Conservation (phyloP, 1,284 basidiomycete genomes). For the Pascua sp. region DNA sequence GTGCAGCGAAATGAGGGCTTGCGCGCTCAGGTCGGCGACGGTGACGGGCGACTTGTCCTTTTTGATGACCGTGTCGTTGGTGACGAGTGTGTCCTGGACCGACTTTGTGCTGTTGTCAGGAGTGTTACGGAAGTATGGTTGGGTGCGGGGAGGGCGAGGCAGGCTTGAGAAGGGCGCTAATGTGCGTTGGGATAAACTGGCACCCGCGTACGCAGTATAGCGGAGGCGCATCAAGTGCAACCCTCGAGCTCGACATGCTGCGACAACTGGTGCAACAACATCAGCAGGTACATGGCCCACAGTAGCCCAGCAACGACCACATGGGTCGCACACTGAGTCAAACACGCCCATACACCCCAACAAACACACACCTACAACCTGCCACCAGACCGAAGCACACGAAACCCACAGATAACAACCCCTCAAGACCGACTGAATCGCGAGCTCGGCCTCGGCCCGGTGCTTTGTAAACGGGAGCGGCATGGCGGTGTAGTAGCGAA, state of each 20-base stretch:
- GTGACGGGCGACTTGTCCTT: conserved; percentile 95
- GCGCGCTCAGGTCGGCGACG: conserved; percentile 85
- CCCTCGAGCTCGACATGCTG: neutral
- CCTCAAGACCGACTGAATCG: conserved; percentile 82
- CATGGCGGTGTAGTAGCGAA: conserved; percentile 5
- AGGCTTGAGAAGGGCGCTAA: too few species aligned
- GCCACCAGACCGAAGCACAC: neutral
- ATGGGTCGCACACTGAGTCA: too few species aligned
- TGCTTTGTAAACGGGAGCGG: conserved; percentile 40
- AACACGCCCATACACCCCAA: neutral
- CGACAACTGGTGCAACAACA: too few species aligned
- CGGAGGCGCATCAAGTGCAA: neutral
- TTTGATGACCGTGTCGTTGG: conserved; percentile 83
- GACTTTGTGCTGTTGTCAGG: conserved; percentile 62
- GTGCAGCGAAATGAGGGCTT: conserved; percentile 75
- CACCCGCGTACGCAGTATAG: too few species aligned
- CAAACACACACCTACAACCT: too few species aligned
- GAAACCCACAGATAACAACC: conserved; percentile 62
- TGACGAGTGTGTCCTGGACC: conserved; percentile 84
- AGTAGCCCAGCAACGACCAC: too few species aligned
- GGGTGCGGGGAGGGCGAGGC: too few species aligned
- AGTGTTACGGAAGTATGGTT: too few species aligned
- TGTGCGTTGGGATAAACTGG: too few species aligned
- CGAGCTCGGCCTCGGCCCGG: conserved; percentile 56
- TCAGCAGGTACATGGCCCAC: too few species aligned